Evolutionary conservation across 306 rosid genomes (phyloP).

Genomic region (Rosa multiflora): DNA sequence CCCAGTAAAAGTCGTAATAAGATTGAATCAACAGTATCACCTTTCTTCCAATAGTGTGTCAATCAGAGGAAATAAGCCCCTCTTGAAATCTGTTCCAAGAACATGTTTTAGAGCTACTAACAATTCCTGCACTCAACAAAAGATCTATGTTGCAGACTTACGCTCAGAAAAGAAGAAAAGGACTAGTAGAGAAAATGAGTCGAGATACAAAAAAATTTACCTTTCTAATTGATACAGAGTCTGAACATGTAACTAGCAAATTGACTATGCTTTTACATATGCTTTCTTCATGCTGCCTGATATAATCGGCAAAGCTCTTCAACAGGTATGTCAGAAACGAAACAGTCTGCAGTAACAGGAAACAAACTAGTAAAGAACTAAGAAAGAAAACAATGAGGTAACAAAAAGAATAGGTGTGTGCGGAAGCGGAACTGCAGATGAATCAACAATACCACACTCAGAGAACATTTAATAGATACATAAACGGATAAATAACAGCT

Average conservation of each 20-base stretch:
- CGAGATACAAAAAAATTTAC: constrained; percentile 37
- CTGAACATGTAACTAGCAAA: constrained; percentile 96
- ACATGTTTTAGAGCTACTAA: constrained; percentile 94
- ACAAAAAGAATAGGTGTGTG: background rate
- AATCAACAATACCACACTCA: background rate
- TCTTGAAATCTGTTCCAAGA: constrained; percentile 96
- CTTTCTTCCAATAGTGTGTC: constrained; percentile 95
- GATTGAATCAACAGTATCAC: constrained; percentile 41
- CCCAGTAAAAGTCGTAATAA: background rate
- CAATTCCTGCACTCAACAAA: constrained; percentile 72
- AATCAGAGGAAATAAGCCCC: constrained; percentile 97
- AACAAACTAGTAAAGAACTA: constrained; percentile 24
- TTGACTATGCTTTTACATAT: constrained; percentile 98
- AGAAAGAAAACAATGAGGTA: constrained; percentile 8
- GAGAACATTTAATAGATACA: background rate
- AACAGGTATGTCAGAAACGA: constrained; percentile 91
- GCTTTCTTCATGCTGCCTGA: constrained; percentile 97
- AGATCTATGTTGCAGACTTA: constrained; percentile 3
- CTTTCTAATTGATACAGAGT: constrained; percentile 97
- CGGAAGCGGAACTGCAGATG: too few species aligned
- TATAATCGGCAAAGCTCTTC: constrained; percentile 95
- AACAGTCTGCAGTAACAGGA: constrained; percentile 72
- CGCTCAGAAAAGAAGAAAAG: constrained; percentile 15
- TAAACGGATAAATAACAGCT: background rate
- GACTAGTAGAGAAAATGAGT: constrained; percentile 8